Base-by-base conservation (phyloP, 345 rosid genomes). In the Bretschneidera sinensis region DNA sequence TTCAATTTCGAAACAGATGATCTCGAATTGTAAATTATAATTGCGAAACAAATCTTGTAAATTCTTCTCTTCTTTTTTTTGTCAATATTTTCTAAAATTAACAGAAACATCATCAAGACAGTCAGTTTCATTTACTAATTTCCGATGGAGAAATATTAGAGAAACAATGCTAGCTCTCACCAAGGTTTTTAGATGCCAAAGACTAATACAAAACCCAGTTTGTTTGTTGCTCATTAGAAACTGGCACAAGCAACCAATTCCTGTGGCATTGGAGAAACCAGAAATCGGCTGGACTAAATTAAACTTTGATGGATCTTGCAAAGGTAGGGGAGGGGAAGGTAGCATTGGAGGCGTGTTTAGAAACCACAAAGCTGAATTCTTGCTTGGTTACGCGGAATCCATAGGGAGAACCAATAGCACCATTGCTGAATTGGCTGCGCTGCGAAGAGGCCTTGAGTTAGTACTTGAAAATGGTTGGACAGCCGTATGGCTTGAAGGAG, bases 281-380 rank as follows among this genome's bases (percentile, higher is more conserved):
- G 18, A 77, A 59, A 57, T 35, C 0, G 92, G 96, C 1, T 86
- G 96, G 91, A 92, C 87, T 13, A 92, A 92, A 58, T 66, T 89
- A 17, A 92, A 92, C 85, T 89, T 81, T 5, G 96, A 92, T 48
- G 98, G 96, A 9, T 89, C 96, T 0, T 79, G 74, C 64, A 76
- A 71, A 69, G 81, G 80, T 21, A 70, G 68, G 43, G 61, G 67
- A 13, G 74, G 91, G 17, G 75, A 77, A 59, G 82, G 80, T 49
- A 92, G 96, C 84, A 85, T 88, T 21, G 95, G 95, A 10, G 98
- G 98, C 5, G 77, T 92, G 6, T 82, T 92, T 54, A 76, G 95
- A 71, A 80, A 89, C 79, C 89, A 86, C 68, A 79, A 79, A 52
- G 98, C 84, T 0, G 91, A 89, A 66, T 89, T 89, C 74, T 43